These are phyloP conservation scores for Quillaja saponaria DNA, from an alignment of 306 rosid species.

Conservation along the genomic window DNA sequence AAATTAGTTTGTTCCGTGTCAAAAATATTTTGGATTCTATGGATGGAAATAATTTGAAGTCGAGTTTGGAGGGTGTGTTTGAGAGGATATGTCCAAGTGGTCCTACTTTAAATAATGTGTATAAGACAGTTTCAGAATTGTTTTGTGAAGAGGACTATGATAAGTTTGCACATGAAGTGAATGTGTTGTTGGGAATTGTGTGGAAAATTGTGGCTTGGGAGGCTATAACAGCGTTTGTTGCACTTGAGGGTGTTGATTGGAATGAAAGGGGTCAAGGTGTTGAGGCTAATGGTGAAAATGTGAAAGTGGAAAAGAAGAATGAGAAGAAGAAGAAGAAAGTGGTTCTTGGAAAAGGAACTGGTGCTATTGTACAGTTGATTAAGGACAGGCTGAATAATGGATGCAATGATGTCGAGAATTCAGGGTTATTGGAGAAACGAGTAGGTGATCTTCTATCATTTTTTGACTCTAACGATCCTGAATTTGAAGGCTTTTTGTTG, in stretches of 20 bases:
- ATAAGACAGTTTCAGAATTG: slow-evolving; percentile 43
- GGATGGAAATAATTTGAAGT: slow-evolving; percentile 27
- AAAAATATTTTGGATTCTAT: slow-evolving; percentile 39
- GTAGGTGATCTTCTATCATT: slow-evolving; percentile 49
- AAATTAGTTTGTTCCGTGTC: slow-evolving; percentile 51
- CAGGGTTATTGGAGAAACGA: slow-evolving; percentile 48
- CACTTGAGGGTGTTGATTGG: slow-evolving; percentile 59
- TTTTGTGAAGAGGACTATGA: slow-evolving; percentile 43
- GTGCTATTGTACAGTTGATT: slow-evolving; percentile 58
- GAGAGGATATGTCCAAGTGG: slow-evolving; percentile 46
- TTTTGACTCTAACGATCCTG: slow-evolving; percentile 56
- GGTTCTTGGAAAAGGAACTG: slow-evolving; percentile 73
- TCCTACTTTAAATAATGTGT: slow-evolving; percentile 44
- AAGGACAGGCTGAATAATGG: slow-evolving; percentile 61
- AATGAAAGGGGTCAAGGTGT: slow-evolving; percentile 42
- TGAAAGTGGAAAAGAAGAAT: slow-evolving; percentile 51
- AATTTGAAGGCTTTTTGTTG: slow-evolving; percentile 51
- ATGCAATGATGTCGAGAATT: slow-evolving; percentile 35
- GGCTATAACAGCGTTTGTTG: slow-evolving; percentile 44
- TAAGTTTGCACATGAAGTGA: slow-evolving; percentile 56
- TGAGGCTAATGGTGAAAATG: slow-evolving; percentile 43
- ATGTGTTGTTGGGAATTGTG: slow-evolving; percentile 49
- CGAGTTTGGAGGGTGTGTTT: slow-evolving; percentile 45
- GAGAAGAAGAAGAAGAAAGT: slow-evolving; percentile 83
- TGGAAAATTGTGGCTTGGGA: slow-evolving; percentile 85